These are phyloP conservation scores for Cutaneotrichosporon cyanovorans DNA, from an alignment of 1,284 basidiomycete species.

Conservation along the genomic window DNA sequence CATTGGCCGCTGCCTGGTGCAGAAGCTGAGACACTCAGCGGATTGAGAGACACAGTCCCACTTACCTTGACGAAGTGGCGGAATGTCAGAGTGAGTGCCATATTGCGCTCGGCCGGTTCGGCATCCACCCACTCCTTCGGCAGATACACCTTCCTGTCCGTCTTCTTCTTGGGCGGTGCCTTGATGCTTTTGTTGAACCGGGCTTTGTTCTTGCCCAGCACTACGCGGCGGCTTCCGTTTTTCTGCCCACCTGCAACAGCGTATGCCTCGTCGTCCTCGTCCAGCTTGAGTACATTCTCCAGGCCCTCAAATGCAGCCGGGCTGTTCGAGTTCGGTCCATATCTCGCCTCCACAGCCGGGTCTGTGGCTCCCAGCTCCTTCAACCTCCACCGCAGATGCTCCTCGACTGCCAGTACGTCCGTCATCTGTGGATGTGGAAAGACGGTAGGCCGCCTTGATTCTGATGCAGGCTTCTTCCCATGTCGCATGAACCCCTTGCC, in stretches of 20 bases:
- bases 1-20: slow-evolving; percentile 36
- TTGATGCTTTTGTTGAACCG: slow-evolving; percentile 20
- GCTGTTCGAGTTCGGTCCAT: slow-evolving; percentile 36
- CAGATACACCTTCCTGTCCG: slow-evolving; percentile 27
- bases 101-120: slow-evolving; percentile 38
- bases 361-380: slow-evolving; percentile 45
- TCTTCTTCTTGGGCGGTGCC: slow-evolving; percentile 12
- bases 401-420: slow-evolving; percentile 45
- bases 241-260: slow-evolving; percentile 15
- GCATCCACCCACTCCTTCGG: slow-evolving; percentile 41
- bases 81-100: slow-evolving; percentile 43
- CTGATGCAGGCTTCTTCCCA: slow-evolving; percentile 16
- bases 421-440: slow-evolving; percentile 47
- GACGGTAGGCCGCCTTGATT: slow-evolving; percentile 15
- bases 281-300: slow-evolving; percentile 19
- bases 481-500: slow-evolving; percentile 38
- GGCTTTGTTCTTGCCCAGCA: slow-evolving; percentile 13
- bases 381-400: slow-evolving; percentile 43
- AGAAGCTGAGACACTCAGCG: too few relatives aligned
- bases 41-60: neutral
- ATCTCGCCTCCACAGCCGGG: slow-evolving; percentile 36
- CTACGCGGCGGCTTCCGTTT: slow-evolving; percentile 15
- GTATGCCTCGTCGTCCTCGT: slow-evolving; percentile 17
- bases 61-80: slow-evolving; percentile 45
- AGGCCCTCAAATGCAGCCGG: slow-evolving; percentile 36